Conservation (phyloP, 2,329 filamentous ascomycete genomes). For the Hymenoscyphus occultus region DNA sequence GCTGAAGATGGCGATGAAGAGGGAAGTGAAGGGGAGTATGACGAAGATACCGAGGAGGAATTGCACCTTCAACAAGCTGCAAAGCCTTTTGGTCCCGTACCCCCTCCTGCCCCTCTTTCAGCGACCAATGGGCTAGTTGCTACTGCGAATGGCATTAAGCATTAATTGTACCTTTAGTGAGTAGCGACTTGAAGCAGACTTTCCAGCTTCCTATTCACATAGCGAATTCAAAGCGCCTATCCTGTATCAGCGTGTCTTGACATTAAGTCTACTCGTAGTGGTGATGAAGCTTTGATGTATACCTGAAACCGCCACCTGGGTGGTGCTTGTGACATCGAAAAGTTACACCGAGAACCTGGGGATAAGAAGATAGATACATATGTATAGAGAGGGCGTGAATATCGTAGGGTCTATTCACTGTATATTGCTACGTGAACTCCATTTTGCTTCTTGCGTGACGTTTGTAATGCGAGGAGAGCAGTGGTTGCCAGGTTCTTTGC, state of each 20-base stretch:
- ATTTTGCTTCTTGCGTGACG: too few relatives aligned
- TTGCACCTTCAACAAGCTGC: constrained; percentile 30
- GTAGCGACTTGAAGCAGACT: neutral
- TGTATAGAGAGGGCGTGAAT: too few relatives aligned
- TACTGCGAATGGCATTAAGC: constrained; percentile 32
- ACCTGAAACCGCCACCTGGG: neutral
- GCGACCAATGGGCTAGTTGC: constrained; percentile 26
- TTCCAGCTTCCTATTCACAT: neutral
- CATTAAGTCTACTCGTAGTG: neutral
- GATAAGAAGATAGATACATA: too few relatives aligned
- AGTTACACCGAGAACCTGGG: too few relatives aligned
- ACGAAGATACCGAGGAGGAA: constrained; percentile 45
- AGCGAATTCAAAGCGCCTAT: constrained; percentile 4
- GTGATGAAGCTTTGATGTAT: neutral
- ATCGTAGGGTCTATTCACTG: too few relatives aligned
- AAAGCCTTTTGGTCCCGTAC: constrained; percentile 35
- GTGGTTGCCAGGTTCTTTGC: neutral
- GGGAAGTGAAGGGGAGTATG: constrained; percentile 41
- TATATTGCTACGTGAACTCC: too few relatives aligned
- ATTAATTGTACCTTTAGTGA: constrained; percentile 21
- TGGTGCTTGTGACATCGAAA: too few relatives aligned
- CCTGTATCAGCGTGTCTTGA: neutral
- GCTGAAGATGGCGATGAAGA: constrained; percentile 57
- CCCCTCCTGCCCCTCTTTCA: constrained; percentile 31
- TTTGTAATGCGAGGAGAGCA: too few relatives aligned